Evolutionary conservation across 106 monocot species (phyloP).

Genomic region (Triglochin maritima): DNA sequence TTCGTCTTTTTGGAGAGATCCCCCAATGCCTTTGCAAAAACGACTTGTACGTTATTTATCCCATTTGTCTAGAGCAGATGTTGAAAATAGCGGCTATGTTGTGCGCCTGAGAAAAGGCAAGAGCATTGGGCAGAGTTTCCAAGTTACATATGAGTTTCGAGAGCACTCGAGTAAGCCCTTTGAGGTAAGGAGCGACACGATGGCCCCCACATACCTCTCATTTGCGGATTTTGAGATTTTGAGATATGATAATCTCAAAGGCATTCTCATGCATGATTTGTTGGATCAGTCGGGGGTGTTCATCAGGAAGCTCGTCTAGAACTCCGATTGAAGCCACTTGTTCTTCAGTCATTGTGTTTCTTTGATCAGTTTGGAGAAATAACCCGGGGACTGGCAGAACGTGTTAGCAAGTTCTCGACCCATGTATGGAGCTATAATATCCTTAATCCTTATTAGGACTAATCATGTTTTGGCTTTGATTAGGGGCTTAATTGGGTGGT

Average conservation of each 20-base stretch:
- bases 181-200: constrained; percentile 42
- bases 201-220: constrained; percentile 44
- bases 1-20: constrained; percentile 59
- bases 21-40: constrained; percentile 59
- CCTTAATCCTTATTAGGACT: too few species aligned
- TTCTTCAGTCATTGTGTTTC: constrained; percentile 56
- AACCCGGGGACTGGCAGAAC: constrained; percentile 38
- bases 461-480: too few species aligned
- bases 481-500: too few species aligned
- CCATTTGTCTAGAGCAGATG: constrained; percentile 66
- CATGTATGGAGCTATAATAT: too few species aligned
- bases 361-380: constrained; percentile 53
- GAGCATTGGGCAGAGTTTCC: constrained; percentile 23
- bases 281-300: constrained; percentile 40
- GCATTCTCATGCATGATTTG: constrained; percentile 51
- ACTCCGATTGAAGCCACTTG: constrained; percentile 69
- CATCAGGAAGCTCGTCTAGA: constrained; percentile 65
- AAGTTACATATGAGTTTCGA: constrained; percentile 49
- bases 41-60: constrained; percentile 48
- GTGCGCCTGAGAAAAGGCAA: constrained; percentile 37
- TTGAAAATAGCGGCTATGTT: constrained; percentile 56
- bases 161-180: constrained; percentile 58
- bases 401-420: constrained; percentile 57
- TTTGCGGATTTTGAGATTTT: constrained; percentile 36
- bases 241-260: constrained; percentile 41